Evolutionary conservation across 1,139 yeast species (phyloP).

Genomic region (Wickerhamomyces sp.): DNA sequence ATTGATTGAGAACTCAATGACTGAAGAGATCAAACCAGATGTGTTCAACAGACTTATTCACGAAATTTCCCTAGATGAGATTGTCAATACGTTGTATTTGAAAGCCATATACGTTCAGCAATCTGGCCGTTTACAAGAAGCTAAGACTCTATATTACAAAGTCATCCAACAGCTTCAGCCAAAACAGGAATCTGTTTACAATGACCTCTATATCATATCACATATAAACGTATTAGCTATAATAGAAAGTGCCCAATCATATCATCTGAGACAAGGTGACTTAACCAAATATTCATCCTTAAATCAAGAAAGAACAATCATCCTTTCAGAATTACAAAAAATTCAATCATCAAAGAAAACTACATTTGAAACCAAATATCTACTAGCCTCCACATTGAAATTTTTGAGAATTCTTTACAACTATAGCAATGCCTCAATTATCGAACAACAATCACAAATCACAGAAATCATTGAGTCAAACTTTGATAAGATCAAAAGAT

Average conservation of each 20-base stretch:
- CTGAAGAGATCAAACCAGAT: slow-evolving; percentile 6
- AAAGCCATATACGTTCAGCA: slow-evolving; percentile 10
- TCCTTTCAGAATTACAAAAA: slow-evolving; percentile 2
- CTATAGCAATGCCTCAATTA: slow-evolving; percentile 7
- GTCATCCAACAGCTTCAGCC: slow-evolving; percentile 1
- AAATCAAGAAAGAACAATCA: slow-evolving; percentile 1
- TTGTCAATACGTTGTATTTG: background rate
- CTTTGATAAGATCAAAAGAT: slow-evolving; percentile 13
- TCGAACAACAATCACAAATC: slow-evolving; percentile 12
- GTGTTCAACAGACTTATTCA: background rate
- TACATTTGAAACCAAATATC: slow-evolving; percentile 6
- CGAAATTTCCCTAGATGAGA: background rate
- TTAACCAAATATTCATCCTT: background rate
- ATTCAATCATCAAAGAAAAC: slow-evolving; percentile 5
- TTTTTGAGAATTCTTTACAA: slow-evolving; percentile 13
- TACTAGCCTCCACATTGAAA: slow-evolving; percentile 10
- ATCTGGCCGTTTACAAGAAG: slow-evolving; percentile 6
- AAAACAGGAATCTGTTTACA: slow-evolving; percentile 2
- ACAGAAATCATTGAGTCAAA: slow-evolving; percentile 10
- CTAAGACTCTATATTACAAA: slow-evolving; percentile 6
- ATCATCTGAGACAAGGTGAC: slow-evolving; percentile 5
- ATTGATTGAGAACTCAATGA: slow-evolving; percentile 12
- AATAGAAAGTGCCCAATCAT: slow-evolving; percentile 12
- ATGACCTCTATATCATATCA: slow-evolving; percentile 14
- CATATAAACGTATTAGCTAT: slow-evolving; percentile 12